phyloP scores from a whole-genome alignment of 768 basidiomycete species.

The Termitomyces sp. region DNA sequence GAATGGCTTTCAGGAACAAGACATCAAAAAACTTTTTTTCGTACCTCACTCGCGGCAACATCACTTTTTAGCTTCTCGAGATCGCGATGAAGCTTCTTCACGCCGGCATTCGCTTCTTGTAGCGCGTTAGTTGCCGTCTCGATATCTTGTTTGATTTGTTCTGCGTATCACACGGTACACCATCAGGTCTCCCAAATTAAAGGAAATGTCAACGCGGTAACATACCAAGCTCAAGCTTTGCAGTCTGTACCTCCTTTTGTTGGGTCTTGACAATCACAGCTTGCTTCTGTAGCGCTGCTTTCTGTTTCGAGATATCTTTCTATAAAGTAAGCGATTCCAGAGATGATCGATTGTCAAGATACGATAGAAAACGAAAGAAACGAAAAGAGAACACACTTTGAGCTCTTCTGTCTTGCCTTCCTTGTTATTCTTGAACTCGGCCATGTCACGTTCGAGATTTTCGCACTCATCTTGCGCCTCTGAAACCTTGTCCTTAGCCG shows the following conservation, averaged over 20 bases:
- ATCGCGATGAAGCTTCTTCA: slow-evolving; percentile 55
- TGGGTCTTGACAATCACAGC: slow-evolving; percentile 75
- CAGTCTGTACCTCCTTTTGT: slow-evolving; percentile 88
- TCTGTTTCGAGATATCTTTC: slow-evolving; percentile 78
- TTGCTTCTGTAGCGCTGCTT: slow-evolving; percentile 76
- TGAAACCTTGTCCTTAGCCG: slow-evolving; percentile 72
- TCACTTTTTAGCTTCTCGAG: slow-evolving; percentile 52
- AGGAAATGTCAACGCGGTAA: background rate
- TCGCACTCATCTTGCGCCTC: slow-evolving; percentile 71
- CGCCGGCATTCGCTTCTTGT: slow-evolving; percentile 36
- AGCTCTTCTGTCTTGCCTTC: slow-evolving; percentile 94
- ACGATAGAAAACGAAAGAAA: background rate
- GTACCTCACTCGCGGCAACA: slow-evolving; percentile 40
- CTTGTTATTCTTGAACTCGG: slow-evolving; percentile 98
- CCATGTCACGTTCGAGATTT: slow-evolving; percentile 94
- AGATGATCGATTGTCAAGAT: background rate
- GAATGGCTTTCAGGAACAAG: background rate
- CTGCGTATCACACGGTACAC: slow-evolving; percentile 35
- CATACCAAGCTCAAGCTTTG: slow-evolving; percentile 82
- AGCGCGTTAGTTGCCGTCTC: slow-evolving; percentile 38
- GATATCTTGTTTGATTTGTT: slow-evolving; percentile 79
- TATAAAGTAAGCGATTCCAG: slow-evolving; percentile 20
- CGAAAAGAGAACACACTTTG: slow-evolving; percentile 47
- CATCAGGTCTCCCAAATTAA: background rate
- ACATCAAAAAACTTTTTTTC: slow-evolving; percentile 4